Conservation (phyloP, 352 stramenopile genomes). For the Globisporangium barbulae region DNA sequence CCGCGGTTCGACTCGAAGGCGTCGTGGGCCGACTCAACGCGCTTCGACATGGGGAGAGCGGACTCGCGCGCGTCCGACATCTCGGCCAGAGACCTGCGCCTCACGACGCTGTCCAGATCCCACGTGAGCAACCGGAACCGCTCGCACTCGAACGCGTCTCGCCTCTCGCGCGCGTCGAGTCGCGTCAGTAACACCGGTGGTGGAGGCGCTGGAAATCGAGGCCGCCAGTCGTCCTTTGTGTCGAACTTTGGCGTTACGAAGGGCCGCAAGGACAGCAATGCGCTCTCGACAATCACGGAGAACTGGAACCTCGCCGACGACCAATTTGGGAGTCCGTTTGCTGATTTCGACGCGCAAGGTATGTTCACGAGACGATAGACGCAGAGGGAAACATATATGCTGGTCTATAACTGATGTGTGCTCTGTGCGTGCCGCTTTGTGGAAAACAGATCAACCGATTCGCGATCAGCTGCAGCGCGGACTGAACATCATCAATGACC, state of each 20-base stretch:
- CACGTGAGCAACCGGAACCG: conserved; percentile 33
- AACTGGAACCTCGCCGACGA: conserved; percentile 82
- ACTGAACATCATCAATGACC: conserved; percentile 85
- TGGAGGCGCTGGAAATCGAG: conserved; percentile 10
- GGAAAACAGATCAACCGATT: conserved; percentile 65
- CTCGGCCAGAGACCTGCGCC: conserved; percentile 58
- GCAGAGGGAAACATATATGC: background rate
- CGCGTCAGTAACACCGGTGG: conserved; percentile 31
- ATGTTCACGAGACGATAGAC: background rate
- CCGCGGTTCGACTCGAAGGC: conserved; percentile 80
- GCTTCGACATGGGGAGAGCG: conserved; percentile 79
- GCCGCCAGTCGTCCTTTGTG: conserved; percentile 64
- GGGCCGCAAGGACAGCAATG: conserved; percentile 63
- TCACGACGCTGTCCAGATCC: conserved; percentile 47
- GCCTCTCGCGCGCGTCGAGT: conserved; percentile 50
- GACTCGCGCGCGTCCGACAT: conserved; percentile 80
- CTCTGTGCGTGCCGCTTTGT: background rate
- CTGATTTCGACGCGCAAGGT: conserved; percentile 81
- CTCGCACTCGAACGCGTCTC: conserved; percentile 65
- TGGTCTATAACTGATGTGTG: background rate
- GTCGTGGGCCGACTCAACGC: conserved; percentile 84
- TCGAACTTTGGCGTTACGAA: conserved; percentile 77
- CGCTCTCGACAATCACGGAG: conserved; percentile 85
- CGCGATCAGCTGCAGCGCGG: conserved; percentile 75
- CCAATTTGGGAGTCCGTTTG: conserved; percentile 71